Base-by-base conservation (phyloP, 2,329 filamentous ascomycete genomes). In the Ophiostoma sp. region DNA sequence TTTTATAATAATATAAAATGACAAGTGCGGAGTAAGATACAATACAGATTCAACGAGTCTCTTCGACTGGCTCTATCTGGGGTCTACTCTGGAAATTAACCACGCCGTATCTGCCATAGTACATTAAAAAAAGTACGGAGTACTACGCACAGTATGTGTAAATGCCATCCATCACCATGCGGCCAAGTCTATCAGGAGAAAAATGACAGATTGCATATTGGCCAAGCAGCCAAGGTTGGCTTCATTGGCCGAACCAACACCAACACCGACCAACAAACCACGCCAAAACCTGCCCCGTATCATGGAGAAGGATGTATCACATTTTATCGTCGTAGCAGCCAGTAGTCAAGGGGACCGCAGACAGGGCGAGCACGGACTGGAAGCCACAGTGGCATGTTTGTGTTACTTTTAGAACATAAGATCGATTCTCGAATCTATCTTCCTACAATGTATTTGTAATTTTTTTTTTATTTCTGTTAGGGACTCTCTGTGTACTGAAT, bases 291-390 rank as follows among this genome's bases (percentile, higher is more conserved):
- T 10, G 52, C 52, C 52, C 52, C 52, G 17, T 57, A 57, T 31
- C 52, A n/a, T 31, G 52, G 52, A 57, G 52, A 57, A 57, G 23
- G 48, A 52, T 52, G 48, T 52, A 52, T 52, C 48, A 57, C 52
- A 57, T 31, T 57, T 57, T 57, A 57, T 57, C 52, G 52, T 57
- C 52, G 52, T 57, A 57, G 52, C 8, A 57, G 52, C 52, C n/a
- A 27, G 52, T 10, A 20, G 17, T 13, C 41, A 23, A 23, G n/a
- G 52, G 44, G 52, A 27, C 48, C n/a, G 20, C 44, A 23, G 48
- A 57, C 52, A 57, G 11, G 52, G 52, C 52, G 52, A 57, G 52
- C 52, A 57, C 52, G 52, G 52, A 57, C 52, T 57, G 52, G 52
- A 57, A 27, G 52, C 23, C 23, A 13, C 8, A 5, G 52, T 23